Evolutionary conservation across 306 rosid species (phyloP).

Genomic region (Dalbergia oliveri): DNA sequence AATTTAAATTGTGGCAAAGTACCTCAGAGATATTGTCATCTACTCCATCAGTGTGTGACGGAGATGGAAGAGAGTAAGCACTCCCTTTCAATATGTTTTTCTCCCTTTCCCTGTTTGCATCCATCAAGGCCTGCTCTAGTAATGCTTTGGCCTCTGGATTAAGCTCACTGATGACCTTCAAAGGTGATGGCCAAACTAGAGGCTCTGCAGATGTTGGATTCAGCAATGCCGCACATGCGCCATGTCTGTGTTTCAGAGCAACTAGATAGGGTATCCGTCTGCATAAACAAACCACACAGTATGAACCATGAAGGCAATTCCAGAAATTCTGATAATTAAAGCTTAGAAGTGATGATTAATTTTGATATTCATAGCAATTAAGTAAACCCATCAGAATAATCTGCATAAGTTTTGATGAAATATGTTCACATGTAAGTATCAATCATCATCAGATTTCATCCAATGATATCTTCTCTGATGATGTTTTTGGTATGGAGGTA

Average conservation of each 20-base stretch:
- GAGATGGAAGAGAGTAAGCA: slow-evolving; percentile 66
- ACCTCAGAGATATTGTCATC: slow-evolving; percentile 87
- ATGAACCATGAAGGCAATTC: slow-evolving; percentile 28
- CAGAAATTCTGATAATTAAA: slow-evolving; percentile 8
- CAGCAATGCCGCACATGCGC: slow-evolving; percentile 87
- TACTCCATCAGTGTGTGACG: slow-evolving; percentile 65
- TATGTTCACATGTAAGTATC: neutral
- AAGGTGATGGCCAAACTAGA: slow-evolving; percentile 98
- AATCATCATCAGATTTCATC: slow-evolving; percentile 11
- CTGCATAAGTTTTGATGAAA: neutral
- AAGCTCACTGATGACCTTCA: slow-evolving; percentile 91
- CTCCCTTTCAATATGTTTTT: slow-evolving; percentile 79
- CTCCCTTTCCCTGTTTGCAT: slow-evolving; percentile 90
- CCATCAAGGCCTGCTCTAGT: slow-evolving; percentile 87
- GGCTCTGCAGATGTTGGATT: slow-evolving; percentile 95
- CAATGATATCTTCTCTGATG: slow-evolving; percentile 6
- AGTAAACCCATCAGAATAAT: slow-evolving; percentile 1
- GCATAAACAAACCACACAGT: slow-evolving; percentile 42
- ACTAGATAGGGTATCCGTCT: slow-evolving; percentile 89
- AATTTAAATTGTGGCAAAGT: slow-evolving; percentile 34
- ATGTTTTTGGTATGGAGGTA: too few relatives aligned
- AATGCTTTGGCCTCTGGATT: slow-evolving; percentile 82
- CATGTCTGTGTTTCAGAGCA: slow-evolving; percentile 82
- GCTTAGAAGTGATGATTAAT: neutral
- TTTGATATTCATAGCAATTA: neutral